Conservation (phyloP, 2,329 filamentous ascomycete genomes). For the Trichoderma afroharzianum region DNA sequence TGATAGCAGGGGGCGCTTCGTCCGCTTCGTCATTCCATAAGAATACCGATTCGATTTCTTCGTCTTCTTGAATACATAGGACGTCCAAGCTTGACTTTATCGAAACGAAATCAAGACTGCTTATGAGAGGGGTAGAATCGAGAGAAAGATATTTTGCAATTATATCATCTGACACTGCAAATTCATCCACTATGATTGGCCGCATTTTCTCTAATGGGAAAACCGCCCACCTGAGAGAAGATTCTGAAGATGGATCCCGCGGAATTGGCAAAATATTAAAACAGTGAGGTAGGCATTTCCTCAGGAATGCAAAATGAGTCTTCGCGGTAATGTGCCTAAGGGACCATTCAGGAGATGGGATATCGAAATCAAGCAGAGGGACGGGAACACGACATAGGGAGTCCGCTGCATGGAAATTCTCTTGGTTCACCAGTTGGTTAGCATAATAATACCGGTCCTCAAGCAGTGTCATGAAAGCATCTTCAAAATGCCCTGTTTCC, state of each 20-base stretch:
- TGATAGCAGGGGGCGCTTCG: not conserved
- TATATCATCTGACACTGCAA: not conserved
- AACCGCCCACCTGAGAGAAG: slow-evolving; percentile 27
- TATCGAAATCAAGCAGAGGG: slow-evolving; percentile 28
- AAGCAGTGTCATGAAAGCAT: slow-evolving; percentile 25
- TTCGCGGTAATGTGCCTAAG: slow-evolving; percentile 18
- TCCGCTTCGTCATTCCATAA: not conserved
- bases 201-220: slow-evolving; percentile 15
- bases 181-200: slow-evolving; percentile 19
- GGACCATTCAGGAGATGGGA: slow-evolving; percentile 26
- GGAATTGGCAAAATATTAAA: slow-evolving; percentile 13
- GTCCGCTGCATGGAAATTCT: slow-evolving; percentile 27
- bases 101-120: slow-evolving; percentile 22
- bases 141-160: slow-evolving; percentile 20
- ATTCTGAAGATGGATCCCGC: slow-evolving; percentile 15
- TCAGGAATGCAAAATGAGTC: slow-evolving; percentile 29
- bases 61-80: slow-evolving; percentile 20
- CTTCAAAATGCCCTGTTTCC: slow-evolving; percentile 22
- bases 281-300: not conserved
- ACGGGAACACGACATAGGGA: slow-evolving; percentile 28
- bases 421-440: slow-evolving; percentile 25
- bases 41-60: slow-evolving; percentile 23
- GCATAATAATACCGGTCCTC: slow-evolving; percentile 16
- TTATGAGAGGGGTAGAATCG: not conserved
- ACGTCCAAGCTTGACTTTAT: slow-evolving; percentile 7